These are phyloP conservation scores for Blastocystis hominis DNA, from an alignment of 352 stramenopile genomes.

Conservation along the genomic window DNA sequence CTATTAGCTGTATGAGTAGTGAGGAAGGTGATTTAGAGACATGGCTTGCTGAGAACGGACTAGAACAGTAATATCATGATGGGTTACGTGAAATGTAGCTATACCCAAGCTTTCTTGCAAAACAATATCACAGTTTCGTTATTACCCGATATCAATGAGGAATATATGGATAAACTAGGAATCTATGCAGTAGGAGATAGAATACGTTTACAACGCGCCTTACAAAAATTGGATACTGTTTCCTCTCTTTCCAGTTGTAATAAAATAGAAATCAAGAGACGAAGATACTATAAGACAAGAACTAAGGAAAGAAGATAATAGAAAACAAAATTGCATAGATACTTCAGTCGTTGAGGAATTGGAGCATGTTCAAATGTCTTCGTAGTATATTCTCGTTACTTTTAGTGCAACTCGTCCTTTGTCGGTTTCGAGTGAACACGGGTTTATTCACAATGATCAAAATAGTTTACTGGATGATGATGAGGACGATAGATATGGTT, in stretches of 20 bases:
- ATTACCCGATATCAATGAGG: not conserved
- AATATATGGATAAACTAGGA: slow-evolving; percentile 9
- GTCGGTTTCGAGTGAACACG: not conserved
- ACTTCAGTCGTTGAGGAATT: not conserved
- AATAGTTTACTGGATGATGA: not conserved
- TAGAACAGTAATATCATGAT: not conserved
- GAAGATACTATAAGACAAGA: not conserved
- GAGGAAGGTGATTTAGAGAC: not conserved
- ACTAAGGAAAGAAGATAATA: not conserved
- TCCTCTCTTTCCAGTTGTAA: not conserved
- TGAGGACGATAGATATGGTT: not conserved
- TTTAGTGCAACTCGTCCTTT: not conserved
- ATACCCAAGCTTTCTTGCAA: not conserved
- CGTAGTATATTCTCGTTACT: not conserved
- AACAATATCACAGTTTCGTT: not conserved
- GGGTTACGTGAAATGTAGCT: not conserved
- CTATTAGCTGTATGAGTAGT: too few relatives aligned
- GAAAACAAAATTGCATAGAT: not conserved
- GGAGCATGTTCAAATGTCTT: not conserved
- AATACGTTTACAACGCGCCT: not conserved
- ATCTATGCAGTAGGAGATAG: slow-evolving; percentile 15
- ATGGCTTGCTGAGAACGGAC: not conserved
- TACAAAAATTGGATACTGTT: not conserved
- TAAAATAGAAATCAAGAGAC: not conserved
- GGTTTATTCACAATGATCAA: not conserved